phyloP scores from a whole-genome alignment of 192 early-diverging fungal genomes.

The Rhizoclosmatium sp. region DNA sequence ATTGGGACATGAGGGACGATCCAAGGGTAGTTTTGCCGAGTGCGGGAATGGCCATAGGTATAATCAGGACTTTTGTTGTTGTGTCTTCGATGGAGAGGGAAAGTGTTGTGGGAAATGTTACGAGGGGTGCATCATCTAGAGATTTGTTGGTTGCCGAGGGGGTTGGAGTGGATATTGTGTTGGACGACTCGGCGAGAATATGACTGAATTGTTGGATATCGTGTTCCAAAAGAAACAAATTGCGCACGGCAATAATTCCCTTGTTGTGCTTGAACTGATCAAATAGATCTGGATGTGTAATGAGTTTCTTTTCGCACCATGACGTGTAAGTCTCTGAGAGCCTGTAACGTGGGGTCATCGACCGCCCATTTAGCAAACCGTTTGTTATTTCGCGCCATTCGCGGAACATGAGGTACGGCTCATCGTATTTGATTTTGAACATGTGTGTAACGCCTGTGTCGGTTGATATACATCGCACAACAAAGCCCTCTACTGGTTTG shows the following conservation, averaged over 20 bases:
- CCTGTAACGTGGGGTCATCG: conserved; percentile 50
- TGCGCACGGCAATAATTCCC: conserved; percentile 83
- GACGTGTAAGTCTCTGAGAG: conserved; percentile 76
- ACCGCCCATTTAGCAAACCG: conserved; percentile 53
- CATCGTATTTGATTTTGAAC: conserved; percentile 97
- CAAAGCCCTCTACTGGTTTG: conserved; percentile 89
- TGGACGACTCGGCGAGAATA: background rate
- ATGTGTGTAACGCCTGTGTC: conserved; percentile 51
- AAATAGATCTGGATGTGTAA: conserved; percentile 72
- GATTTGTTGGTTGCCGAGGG: background rate
- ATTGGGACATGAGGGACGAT: conserved; percentile 35
- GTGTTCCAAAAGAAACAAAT: conserved; percentile 70
- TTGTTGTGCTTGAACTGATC: conserved; percentile 68
- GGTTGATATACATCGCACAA: conserved; percentile 74
- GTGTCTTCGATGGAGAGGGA: background rate
- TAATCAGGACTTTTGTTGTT: conserved; percentile 48
- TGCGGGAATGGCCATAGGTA: conserved; percentile 84
- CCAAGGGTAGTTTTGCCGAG: conserved; percentile 72
- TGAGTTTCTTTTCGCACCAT: conserved; percentile 74
- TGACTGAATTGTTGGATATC: conserved; percentile 8
- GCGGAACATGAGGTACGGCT: conserved; percentile 92
- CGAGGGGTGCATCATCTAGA: background rate
- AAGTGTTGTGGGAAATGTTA: background rate
- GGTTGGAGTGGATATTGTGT: background rate
- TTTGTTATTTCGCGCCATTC: conserved; percentile 97